Base-by-base conservation (phyloP, 805 yeast species). In the Pachysolen tannophilus region DNA sequence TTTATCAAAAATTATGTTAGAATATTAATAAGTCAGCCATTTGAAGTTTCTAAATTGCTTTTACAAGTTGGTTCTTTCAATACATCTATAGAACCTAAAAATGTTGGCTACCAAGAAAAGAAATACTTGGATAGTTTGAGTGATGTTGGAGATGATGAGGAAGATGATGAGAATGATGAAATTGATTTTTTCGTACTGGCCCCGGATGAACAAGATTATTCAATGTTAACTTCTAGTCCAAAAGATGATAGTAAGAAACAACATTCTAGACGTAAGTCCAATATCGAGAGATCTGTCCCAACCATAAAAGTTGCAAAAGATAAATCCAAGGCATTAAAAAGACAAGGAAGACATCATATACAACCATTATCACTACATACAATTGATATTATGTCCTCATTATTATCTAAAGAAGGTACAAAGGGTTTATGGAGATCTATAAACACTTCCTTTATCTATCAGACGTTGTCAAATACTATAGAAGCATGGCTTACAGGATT, bases 401-500 rank as follows among this genome's bases (percentile, higher is more conserved):
- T 71, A 36, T 69, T 72, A 47, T 70, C 86, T 17, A 77, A 67
- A 58, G 95, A 69, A 50, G 95, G 82, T 18, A 78, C 77, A 14
- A 63, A 74, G 46, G 86, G 87, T 3, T 55, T 80, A 8, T 77
- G 84, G 65, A 68, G 84, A 48, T 85, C 87, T 8, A 69, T 78
- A 27, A 81, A 83, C 51, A 81, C 95, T 3, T 69, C 94, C 0
- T 90, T 87, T 48, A 65, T 92, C 14, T 70, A 82, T 51, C 80
- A 72, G 35, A 82, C 94, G 0, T 62, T 86, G 14, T 73, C 80
- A 2, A 74, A 77, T 32, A 82, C 95, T 0, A 60, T 87, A 30
- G 90, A 84, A 50, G 85, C 95, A 1, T 88, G 97, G 97, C 66
- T 87, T 32, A 82, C 94, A 0, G 96, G 96, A 3, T 74, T 88